A percentile compares a stretch with the other conserved stretches of the same genome.
phyloP scores from a whole-genome alignment of 2,329 filamentous ascomycete species.

The Lizonia empirigonia region DNA sequence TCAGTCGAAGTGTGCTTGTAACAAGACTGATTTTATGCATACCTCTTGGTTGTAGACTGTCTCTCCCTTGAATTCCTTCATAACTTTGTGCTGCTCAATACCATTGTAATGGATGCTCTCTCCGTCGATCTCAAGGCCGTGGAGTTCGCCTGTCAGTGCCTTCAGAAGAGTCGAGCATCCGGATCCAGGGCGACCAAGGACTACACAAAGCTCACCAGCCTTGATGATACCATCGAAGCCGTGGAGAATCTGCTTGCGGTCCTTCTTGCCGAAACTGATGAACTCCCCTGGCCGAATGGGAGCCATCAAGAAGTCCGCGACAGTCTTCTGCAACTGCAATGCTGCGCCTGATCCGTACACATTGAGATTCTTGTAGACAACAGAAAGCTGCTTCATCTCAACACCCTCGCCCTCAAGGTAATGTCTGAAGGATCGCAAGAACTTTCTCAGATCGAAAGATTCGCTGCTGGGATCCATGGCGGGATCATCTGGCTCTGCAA shows the following conservation, averaged over 20 bases:
- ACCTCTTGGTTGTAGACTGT: conserved; percentile 54
- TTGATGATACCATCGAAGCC: conserved; percentile 60
- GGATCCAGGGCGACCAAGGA: conserved; percentile 57
- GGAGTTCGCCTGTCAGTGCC: conserved; percentile 64
- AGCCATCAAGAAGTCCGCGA: conserved; percentile 63
- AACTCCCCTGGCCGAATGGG: conserved; percentile 64
- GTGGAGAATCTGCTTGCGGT: conserved; percentile 61
- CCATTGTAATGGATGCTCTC: conserved; percentile 68
- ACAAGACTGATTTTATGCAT: conserved; percentile 12
- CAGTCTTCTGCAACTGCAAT: conserved; percentile 71
- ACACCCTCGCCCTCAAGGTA: conserved; percentile 62
- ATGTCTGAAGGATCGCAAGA: conserved; percentile 56
- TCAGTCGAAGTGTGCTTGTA: background rate
- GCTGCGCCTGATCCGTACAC: conserved; percentile 71
- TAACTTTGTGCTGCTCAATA: conserved; percentile 49
- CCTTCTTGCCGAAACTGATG: conserved; percentile 55
- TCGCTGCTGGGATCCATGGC: conserved; percentile 59
- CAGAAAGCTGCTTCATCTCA: conserved; percentile 60
- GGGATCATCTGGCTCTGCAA: conserved; percentile 50
- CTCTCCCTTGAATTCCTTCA: conserved; percentile 55
- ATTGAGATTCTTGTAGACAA: conserved; percentile 68
- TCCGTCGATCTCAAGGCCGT: conserved; percentile 61
- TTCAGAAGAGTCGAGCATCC: conserved; percentile 70
- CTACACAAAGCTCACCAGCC: conserved; percentile 56
- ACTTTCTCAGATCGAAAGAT: conserved; percentile 61